Conservation (phyloP, 345 rosid species). For the Arabis hirsuta region DNA sequence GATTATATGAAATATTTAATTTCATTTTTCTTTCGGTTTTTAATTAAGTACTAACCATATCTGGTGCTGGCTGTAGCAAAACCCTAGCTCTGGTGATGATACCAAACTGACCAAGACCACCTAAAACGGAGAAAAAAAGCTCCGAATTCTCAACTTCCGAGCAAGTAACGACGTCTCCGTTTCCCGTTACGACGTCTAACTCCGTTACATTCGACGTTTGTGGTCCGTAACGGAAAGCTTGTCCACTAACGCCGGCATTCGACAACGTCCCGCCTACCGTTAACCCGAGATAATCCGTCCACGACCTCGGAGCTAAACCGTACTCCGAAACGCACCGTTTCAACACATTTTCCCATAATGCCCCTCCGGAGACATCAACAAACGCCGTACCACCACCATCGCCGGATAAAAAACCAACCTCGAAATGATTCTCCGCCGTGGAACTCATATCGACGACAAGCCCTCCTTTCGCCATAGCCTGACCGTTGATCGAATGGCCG, state of each 20-base stretch:
- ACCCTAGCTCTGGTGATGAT: conserved; percentile 84
- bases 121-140: conserved; percentile 72
- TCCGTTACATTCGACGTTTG: conserved; percentile 86
- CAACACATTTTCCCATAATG: conserved; percentile 91
- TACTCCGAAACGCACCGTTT: conserved; percentile 57
- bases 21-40: background rate
- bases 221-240: conserved; percentile 90
- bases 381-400: conserved; percentile 37
- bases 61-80: conserved; percentile 73
- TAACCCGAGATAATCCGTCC: conserved; percentile 86
- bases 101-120: conserved; percentile 96
- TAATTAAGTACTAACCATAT: conserved; percentile 56
- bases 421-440: conserved; percentile 54
- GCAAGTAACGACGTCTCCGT: conserved; percentile 65
- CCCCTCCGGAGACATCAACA: conserved; percentile 85
- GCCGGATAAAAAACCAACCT: conserved; percentile 10
- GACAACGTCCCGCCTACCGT: conserved; percentile 96
- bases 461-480: conserved; percentile 87
- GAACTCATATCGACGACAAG: conserved; percentile 84
- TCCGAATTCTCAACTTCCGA: conserved; percentile 60
- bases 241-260: conserved; percentile 97
- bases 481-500: conserved; percentile 98
- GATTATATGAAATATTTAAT: too few species aligned
- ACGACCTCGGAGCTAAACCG: conserved; percentile 82
- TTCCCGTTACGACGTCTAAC: conserved; percentile 87